Percentiles rank a stretch among this genome's conserved stretches.
These are phyloP conservation scores for Microsporum audouinii DNA, from an alignment of 2,329 filamentous ascomycete genomes.

Conservation along the genomic window DNA sequence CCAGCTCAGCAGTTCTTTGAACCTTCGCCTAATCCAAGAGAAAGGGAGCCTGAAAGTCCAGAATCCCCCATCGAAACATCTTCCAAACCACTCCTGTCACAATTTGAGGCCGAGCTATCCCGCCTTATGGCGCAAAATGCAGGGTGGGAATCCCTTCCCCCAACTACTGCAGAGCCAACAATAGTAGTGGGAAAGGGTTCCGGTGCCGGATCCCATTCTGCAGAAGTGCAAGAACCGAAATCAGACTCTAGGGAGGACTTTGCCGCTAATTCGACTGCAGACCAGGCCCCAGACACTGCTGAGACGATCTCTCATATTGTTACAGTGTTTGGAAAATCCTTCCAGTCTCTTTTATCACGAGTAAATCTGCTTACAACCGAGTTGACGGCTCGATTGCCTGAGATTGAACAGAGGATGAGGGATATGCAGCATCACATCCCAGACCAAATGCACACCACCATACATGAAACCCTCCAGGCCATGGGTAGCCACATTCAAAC, in stretches of 20 bases:
- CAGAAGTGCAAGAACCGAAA: slow-evolving; percentile 6
- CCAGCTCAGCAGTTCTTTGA: neutral
- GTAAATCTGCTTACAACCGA: slow-evolving; percentile 29
- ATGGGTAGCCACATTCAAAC: slow-evolving; percentile 30
- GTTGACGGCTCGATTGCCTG: slow-evolving; percentile 26
- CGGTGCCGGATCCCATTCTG: neutral
- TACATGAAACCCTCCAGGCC: slow-evolving; percentile 26
- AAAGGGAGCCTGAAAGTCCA: slow-evolving; percentile 14
- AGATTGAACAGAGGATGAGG: slow-evolving; percentile 28
- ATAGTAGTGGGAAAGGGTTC: neutral
- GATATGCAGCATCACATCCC: slow-evolving; percentile 28
- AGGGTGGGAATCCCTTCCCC: slow-evolving; percentile 5
- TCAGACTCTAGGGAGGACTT: neutral
- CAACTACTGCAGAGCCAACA: slow-evolving; percentile 8
- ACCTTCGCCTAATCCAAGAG: neutral
- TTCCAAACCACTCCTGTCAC: slow-evolving; percentile 26
- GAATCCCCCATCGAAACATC: slow-evolving; percentile 16
- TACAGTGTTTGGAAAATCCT: slow-evolving; percentile 24
- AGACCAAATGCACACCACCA: slow-evolving; percentile 25
- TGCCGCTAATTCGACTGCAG: neutral
- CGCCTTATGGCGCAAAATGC: slow-evolving; percentile 20
- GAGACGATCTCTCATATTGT: slow-evolving; percentile 15
- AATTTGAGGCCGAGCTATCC: slow-evolving; percentile 32
- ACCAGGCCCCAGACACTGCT: neutral
- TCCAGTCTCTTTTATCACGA: slow-evolving; percentile 26